These are phyloP conservation scores for Helminthosporium solani DNA, from an alignment of 2,329 filamentous ascomycete genomes.

Conservation along the genomic window DNA sequence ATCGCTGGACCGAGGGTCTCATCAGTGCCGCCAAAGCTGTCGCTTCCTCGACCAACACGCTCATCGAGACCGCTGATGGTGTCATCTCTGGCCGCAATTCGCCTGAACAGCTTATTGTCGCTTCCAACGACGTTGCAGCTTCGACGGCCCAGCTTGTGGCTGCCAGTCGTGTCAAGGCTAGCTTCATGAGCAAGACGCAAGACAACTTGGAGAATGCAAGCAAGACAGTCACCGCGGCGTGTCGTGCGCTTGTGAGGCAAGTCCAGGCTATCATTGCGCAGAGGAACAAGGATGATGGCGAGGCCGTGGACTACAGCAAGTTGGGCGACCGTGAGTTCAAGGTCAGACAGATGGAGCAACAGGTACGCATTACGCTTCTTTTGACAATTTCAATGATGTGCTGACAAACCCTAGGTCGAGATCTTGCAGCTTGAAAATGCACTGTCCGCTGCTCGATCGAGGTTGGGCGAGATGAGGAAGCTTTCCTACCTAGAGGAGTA, in stretches of 20 bases:
- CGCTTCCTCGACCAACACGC: conserved; percentile 85
- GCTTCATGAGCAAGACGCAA: conserved; percentile 96
- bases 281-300: conserved; percentile 73
- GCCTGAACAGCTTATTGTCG: conserved; percentile 95
- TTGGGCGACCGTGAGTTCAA: conserved; percentile 96
- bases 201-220: conserved; percentile 86
- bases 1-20: conserved; percentile 96
- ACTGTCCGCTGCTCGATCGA: conserved; percentile 73
- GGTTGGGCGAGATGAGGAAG: conserved; percentile 97
- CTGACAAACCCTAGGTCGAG: conserved; percentile 68
- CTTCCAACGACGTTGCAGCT: conserved; percentile 93
- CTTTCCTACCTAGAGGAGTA: conserved; percentile 70
- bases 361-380: conserved; percentile 63
- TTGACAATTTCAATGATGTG: background rate
- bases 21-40: conserved; percentile 98
- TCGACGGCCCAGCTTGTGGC: conserved; percentile 96
- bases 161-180: conserved; percentile 92
- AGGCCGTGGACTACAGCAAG: conserved; percentile 82
- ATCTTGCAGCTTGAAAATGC: conserved; percentile 93
- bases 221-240: conserved; percentile 89
- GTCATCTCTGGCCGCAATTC: conserved; percentile 90
- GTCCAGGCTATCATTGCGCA: conserved; percentile 94
- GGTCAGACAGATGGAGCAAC: conserved; percentile 98
- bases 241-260: conserved; percentile 82
- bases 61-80: conserved; percentile 97